Percentiles rank a stretch among this genome's conserved stretches.
These are phyloP conservation scores for Hortiboletus campestris DNA, from an alignment of 768 basidiomycete genomes.

Conservation along the genomic window DNA sequence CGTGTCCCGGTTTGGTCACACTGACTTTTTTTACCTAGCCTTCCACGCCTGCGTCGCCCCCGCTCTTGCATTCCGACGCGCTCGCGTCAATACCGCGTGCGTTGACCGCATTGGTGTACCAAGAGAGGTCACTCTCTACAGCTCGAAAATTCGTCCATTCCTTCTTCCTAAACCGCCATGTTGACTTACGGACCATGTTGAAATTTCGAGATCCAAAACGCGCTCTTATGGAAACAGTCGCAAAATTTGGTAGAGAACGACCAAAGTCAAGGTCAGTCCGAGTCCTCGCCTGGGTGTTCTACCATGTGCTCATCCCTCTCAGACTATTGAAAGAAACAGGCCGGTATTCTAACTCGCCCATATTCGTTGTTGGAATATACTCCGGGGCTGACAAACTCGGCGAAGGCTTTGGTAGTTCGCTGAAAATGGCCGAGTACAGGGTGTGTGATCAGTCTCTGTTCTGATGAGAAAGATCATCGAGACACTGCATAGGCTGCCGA, in stretches of 20 bases:
- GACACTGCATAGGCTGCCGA: constrained; percentile 64
- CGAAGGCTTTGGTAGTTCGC: constrained; percentile 90
- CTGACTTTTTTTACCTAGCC: constrained; percentile 36
- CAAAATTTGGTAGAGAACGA: constrained; percentile 62
- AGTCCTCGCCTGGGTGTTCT: not conserved
- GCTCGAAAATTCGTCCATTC: constrained; percentile 89
- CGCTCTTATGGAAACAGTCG: constrained; percentile 69
- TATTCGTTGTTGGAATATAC: constrained; percentile 95
- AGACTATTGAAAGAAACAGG: constrained; percentile 93
- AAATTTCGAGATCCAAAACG: constrained; percentile 83
- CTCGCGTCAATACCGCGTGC: constrained; percentile 85
- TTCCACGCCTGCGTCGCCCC: constrained; percentile 44
- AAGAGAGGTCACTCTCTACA: constrained; percentile 77
- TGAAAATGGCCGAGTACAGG: constrained; percentile 93
- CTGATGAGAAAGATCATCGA: not conserved
- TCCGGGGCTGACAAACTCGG: constrained; percentile 82
- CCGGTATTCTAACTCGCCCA: constrained; percentile 83
- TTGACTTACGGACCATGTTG: constrained; percentile 77
- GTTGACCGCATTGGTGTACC: constrained; percentile 85
- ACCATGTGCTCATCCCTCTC: not conserved
- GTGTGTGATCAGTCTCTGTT: constrained; percentile 41
- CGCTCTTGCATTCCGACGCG: constrained; percentile 78
- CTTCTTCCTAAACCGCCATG: constrained; percentile 82
- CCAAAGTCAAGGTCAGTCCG: constrained; percentile 61
- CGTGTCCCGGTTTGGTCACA: not conserved